Base-by-base conservation (phyloP, 129 eudicot species). In the Logfia minima region DNA sequence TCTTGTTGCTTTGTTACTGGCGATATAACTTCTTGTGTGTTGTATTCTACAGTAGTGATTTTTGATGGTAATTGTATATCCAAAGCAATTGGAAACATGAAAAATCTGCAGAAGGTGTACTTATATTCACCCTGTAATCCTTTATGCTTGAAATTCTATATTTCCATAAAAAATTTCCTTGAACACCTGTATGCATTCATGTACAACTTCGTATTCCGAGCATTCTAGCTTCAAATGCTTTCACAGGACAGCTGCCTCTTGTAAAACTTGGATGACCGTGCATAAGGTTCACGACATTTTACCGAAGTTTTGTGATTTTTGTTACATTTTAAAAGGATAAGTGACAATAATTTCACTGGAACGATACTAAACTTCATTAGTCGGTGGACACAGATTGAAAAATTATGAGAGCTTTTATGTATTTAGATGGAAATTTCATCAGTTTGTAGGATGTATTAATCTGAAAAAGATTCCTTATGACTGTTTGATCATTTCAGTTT, bases 271-370 rank as follows among this genome's bases (percentile, higher is more conserved):
- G 75, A 70, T 24, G 24, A 1, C 69, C 70, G 52, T 51, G 2
- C 45, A 74, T 73, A 35, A 70, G 70, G 35, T 43, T 55, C 62
- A 63, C 21, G 13, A 26, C 22, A 26, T 71, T 39, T 34, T 24
- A 14, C 75, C 55, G 63, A 64, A 51, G 1, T 68, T 62, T 70
- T 41, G 61, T 43, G 60, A 55, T 63, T 51, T 51, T 80, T 75
- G 62, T 52, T 62, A 58, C 81, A 75, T 19, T 23, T 62, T 79
- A 87, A 92, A 88, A 85, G 79, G 79, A 77, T 90, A 87, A 83
- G 87, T 75, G 93, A 88, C 87, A 91, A 86, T 60, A 83, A 86
- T 77, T 86, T 91, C 79, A 88, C 85, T 32, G 97, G 93, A 70
- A 85, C 70, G 83, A 83, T 91, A 82, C 97, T 93, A 5, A 84